Evolutionary conservation across 2,329 filamentous ascomycete species (phyloP), one percentile per base, ranked within the genome.

Genomic region (Trichophyton mentagrophytes): DNA sequence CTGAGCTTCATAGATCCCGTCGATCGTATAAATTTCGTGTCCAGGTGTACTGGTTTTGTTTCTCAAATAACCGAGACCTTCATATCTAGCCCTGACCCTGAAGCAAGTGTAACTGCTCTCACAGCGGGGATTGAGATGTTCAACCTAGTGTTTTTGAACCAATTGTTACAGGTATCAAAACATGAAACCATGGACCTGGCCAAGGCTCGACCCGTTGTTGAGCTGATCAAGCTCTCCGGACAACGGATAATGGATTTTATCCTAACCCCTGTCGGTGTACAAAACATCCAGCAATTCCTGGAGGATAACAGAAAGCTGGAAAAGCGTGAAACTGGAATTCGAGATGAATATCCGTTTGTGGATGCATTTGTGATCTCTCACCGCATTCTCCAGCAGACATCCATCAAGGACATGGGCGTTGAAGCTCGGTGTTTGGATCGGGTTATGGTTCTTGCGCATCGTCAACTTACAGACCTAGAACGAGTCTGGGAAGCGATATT

Each of bases 1-100:
- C 66, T 85, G 2, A 74, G 74, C 47, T 84, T 84, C 64, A 71
- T 77, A 33, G 82, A 85, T 66, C 72, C 78, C 0, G 71, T 83
- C 17, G 82, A 84, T 66, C 77, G 82, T 17, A 69, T 66, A 27
- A 68, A 71, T 3, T 83, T 79, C 64, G 70, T 78, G 3, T 65
- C 69, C 17, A 75, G 74, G 60, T 67, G 67, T 7, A 66, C 67
- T 51, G 61, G 61, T 17, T 64, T 76, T 42, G 68, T 79, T 53
- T 69, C 69, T 15, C 69, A 71, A n/a, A 62, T 80, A 13, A 69
- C 74, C 38, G 71, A 77, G 49, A 67, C 70, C 3, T 47, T 66
- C 46, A 57, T 58, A 6, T 57, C 62, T 22, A 36, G 27, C 15
- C 25, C 44, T 5, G 17, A 61, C 22, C n/a, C 3, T 15, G 56